Conservation (phyloP, 2,329 filamentous ascomycete genomes). For the Fusarium sp. region DNA sequence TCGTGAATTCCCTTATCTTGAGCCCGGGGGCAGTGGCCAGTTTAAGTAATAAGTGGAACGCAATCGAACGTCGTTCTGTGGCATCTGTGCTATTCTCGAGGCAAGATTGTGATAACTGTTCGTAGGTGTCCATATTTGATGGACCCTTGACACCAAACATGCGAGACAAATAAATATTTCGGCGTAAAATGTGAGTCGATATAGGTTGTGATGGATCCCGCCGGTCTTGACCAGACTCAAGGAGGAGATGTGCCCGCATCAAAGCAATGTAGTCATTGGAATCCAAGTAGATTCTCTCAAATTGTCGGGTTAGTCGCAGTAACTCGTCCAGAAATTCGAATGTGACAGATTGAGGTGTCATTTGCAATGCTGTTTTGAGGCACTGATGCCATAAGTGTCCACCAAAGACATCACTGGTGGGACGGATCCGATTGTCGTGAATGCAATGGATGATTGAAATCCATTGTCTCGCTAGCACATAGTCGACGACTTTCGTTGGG, state of each 20-base stretch:
- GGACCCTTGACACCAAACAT: neutral
- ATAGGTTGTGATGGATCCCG: neutral
- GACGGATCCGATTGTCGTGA: neutral
- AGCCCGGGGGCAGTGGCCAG: constrained; percentile 6
- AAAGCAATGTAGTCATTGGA: constrained; percentile 10
- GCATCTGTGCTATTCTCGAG: neutral
- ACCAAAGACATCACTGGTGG: constrained; percentile 15
- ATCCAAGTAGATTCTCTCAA: constrained; percentile 4
- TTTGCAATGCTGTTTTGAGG: constrained; percentile 12
- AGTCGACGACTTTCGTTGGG: constrained; percentile 12
- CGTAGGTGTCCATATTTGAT: neutral
- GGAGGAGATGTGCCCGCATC: constrained; percentile 10
- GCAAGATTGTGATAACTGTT: constrained; percentile 15
- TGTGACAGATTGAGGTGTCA: constrained; percentile 26
- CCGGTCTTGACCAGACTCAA: constrained; percentile 1
- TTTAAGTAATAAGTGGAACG: constrained; percentile 26
- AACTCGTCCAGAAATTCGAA: constrained; percentile 27
- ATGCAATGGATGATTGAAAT: constrained; percentile 26
- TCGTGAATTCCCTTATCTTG: neutral
- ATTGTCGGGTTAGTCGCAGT: constrained; percentile 10
- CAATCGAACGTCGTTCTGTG: constrained; percentile 7
- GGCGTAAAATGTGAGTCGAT: constrained; percentile 12
- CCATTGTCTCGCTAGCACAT: constrained; percentile 16
- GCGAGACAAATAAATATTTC: constrained; percentile 17
- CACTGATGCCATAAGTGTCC: constrained; percentile 25